Evolutionary conservation across 345 rosid genomes (phyloP).

Genomic region (Syzygium jambos): DNA sequence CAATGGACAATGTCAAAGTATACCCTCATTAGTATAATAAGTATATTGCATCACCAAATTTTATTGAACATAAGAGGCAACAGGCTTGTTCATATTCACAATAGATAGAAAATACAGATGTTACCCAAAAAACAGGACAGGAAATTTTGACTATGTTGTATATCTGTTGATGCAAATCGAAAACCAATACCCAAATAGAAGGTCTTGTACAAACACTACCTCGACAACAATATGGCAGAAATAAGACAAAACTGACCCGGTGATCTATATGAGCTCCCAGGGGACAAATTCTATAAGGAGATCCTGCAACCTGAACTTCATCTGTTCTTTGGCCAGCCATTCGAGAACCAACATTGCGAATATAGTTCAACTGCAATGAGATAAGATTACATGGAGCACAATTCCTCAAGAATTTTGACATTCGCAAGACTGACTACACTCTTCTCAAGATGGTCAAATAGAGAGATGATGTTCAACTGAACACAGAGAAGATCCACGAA

Average conservation of each 20-base stretch:
- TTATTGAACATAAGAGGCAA: too few species aligned
- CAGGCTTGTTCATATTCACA: not conserved
- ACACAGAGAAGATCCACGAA: not conserved
- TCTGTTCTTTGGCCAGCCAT: slow-evolving; percentile 46
- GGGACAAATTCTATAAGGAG: slow-evolving; percentile 93
- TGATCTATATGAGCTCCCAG: slow-evolving; percentile 97
- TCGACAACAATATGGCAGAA: not conserved
- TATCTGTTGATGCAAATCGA: not conserved
- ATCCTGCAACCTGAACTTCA: slow-evolving; percentile 62
- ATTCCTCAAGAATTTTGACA: not conserved
- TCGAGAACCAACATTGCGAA: slow-evolving; percentile 33
- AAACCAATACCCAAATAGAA: not conserved
- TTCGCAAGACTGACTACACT: not conserved
- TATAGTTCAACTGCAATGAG: slow-evolving; percentile 31
- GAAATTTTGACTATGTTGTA: not conserved
- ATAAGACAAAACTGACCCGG: slow-evolving; percentile 39
- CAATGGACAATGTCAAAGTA: too few species aligned
- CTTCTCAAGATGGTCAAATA: not conserved
- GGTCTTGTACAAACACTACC: not conserved
- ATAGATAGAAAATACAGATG: not conserved
- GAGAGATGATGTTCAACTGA: not conserved
- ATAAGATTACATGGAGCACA: not conserved
- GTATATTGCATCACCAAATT: too few species aligned
- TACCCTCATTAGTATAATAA: too few species aligned
- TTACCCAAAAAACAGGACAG: not conserved